These are phyloP conservation scores for Talaromyces verruculosus DNA, from an alignment of 2,329 filamentous ascomycete species.

Conservation along the genomic window DNA sequence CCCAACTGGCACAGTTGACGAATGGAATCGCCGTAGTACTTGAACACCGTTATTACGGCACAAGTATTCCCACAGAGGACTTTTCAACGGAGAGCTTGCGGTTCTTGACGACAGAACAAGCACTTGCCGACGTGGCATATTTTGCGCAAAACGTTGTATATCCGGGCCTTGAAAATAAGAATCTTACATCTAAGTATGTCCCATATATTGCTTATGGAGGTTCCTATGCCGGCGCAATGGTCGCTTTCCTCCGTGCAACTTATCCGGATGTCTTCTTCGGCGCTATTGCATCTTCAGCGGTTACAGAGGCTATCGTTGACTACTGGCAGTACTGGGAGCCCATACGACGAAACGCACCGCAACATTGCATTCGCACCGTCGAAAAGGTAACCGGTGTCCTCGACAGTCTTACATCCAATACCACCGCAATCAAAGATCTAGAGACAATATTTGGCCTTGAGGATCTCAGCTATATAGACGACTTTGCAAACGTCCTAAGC, in stretches of 20 bases:
- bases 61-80: slow-evolving; percentile 67
- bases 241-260: slow-evolving; percentile 70
- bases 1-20: slow-evolving; percentile 68
- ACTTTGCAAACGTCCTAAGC: slow-evolving; percentile 54
- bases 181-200: slow-evolving; percentile 64
- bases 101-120: slow-evolving; percentile 81
- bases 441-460: slow-evolving; percentile 43
- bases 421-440: slow-evolving; percentile 45
- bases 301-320: slow-evolving; percentile 74
- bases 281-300: slow-evolving; percentile 76
- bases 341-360: slow-evolving; percentile 56
- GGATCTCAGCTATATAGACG: slow-evolving; percentile 47
- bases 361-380: slow-evolving; percentile 64
- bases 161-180: slow-evolving; percentile 64
- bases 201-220: slow-evolving; percentile 81
- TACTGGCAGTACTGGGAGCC: slow-evolving; percentile 68
- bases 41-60: slow-evolving; percentile 85
- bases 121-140: slow-evolving; percentile 76
- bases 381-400: slow-evolving; percentile 61
- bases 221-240: slow-evolving; percentile 78
- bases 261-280: slow-evolving; percentile 80
- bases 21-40: slow-evolving; percentile 75
- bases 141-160: slow-evolving; percentile 74
- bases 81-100: slow-evolving; percentile 69
- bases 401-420: slow-evolving; percentile 59